Evolutionary conservation across 2,329 filamentous ascomycete species (phyloP).

Genomic region (Sodiomyces alkalinus): DNA sequence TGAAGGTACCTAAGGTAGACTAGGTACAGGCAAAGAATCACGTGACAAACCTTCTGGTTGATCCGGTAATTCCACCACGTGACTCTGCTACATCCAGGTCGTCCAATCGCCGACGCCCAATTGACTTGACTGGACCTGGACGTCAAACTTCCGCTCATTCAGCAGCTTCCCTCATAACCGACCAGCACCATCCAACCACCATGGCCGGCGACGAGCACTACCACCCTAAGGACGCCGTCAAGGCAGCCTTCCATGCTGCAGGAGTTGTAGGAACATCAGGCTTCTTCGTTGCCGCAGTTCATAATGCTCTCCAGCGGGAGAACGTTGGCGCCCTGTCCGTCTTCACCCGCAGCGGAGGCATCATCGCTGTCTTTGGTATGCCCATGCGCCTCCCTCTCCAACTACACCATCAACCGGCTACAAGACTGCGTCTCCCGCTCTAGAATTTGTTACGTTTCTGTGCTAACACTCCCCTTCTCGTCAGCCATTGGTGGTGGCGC

Average conservation of each 20-base stretch:
- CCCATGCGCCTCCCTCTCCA: too few relatives aligned
- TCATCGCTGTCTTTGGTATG: constrained; percentile 32
- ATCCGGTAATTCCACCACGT: constrained; percentile 3
- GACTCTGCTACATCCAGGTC: neutral
- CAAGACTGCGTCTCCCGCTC: neutral
- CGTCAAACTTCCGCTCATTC: constrained; percentile 9
- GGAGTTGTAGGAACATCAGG: constrained; percentile 52
- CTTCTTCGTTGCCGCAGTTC: constrained; percentile 58
- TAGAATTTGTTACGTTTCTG: neutral
- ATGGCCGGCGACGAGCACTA: constrained; percentile 32
- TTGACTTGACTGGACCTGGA: too few relatives aligned
- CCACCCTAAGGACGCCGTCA: constrained; percentile 61
- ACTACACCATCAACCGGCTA: too few relatives aligned
- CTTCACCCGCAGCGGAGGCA: constrained; percentile 63
- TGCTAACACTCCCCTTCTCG: constrained; percentile 1
- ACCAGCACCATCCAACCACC: too few relatives aligned
- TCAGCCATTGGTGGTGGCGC: constrained; percentile 57
- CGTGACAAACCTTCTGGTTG: too few relatives aligned
- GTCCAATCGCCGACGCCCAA: constrained; percentile 3
- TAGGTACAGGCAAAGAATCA: too few relatives aligned
- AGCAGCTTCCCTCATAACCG: too few relatives aligned
- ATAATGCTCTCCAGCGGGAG: constrained; percentile 72
- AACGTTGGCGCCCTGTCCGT: constrained; percentile 72
- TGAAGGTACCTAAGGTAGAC: too few relatives aligned
- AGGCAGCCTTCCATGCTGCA: constrained; percentile 47